Base-by-base conservation (phyloP, 768 basidiomycete genomes). In the Sutorius australiensis region DNA sequence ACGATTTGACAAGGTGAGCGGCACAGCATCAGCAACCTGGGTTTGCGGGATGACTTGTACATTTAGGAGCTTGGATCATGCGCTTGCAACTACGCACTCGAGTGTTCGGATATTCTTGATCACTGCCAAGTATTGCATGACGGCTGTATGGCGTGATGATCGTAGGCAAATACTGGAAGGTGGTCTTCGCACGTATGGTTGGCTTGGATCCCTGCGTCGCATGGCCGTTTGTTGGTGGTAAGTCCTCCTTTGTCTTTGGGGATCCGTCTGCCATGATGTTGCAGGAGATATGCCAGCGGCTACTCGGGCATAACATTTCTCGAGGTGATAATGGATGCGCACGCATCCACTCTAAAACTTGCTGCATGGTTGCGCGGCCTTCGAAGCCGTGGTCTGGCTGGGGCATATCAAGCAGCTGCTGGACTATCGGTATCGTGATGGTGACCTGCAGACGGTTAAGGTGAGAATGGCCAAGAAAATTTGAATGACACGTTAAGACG, bases 21-120 rank as follows among this genome's bases (percentile, higher is more conserved):
- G 17, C 28, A 16, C 17, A n/a, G 11, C 3, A 21, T 36, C 45
- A 17, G 14, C 24, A 10, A 27, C 44, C 28, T 43, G 19, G 33
- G 14, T 30, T 38, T 38, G 16, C 24, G 41, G 12, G 12, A 33
- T 43, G 33, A 3, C 33, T 40, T 21, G 24, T 27, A 17, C n/a
- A 19, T 46, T 11, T 61, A 86, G 91, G 73, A 85, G 84, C 65
- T 76, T 95, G 31, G 94, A 97, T 61, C 76, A 85, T 67, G 84
- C 92, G 13, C 75, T 98, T 6, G 83, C 83, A 61, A 98, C 97
- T 0, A 98, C 95, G 6, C 80, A 92, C 69, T 86, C 89, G 6
- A 84, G 81, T 66, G 87, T 84, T 53, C 87, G 95, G 17, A 84
- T 98, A 65, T 98, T 98, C 69, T 66, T 98, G 31, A 87, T 98